phyloP scores from a whole-genome alignment of 2,329 filamentous ascomycete genomes.

The Xylariaceae sp. region DNA sequence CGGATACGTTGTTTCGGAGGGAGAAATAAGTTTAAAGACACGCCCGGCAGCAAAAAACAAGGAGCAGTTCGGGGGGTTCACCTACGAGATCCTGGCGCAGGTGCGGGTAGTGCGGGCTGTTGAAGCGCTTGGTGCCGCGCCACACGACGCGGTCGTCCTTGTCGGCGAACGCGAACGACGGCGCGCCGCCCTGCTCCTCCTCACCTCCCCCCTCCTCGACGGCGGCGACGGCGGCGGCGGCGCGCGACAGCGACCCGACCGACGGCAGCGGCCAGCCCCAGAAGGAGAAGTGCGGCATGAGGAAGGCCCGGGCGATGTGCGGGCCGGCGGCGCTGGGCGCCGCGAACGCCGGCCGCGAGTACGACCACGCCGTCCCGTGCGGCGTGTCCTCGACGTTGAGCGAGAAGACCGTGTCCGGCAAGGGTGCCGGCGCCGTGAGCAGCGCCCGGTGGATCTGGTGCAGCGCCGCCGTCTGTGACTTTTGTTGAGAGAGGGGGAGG shows the following conservation, averaged over 20 bases:
- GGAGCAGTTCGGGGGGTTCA: too few relatives aligned
- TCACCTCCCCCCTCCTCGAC: too few relatives aligned
- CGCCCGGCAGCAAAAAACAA: too few relatives aligned
- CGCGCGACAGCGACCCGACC: conserved; percentile 36
- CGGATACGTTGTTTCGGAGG: too few relatives aligned
- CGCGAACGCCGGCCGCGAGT: conserved; percentile 37
- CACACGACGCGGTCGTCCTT: conserved; percentile 35
- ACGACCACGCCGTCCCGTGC: conserved; percentile 34
- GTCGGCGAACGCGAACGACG: conserved; percentile 3
- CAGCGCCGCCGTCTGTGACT: conserved; percentile 6
- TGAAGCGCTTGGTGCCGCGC: conserved; percentile 46
- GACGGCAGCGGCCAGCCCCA: conserved; percentile 42
- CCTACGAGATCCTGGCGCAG: conserved; percentile 36
- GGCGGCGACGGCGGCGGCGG: conserved; percentile 26
- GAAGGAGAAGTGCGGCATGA: conserved; percentile 50
- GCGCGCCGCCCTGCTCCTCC: too few relatives aligned
- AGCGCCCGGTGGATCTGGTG: conserved; percentile 28
- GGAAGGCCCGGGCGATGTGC: conserved; percentile 25
- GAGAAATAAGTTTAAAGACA: too few relatives aligned
- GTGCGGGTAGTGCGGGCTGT: conserved; percentile 30
- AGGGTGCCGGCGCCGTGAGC: conserved; percentile 45
- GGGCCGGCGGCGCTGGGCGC: background rate
- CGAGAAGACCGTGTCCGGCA: conserved; percentile 44
- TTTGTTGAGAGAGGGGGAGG: background rate
- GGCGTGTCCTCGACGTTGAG: conserved; percentile 45